Base-by-base conservation (phyloP, 1,284 basidiomycete species). In the Rhodotorula sp. region DNA sequence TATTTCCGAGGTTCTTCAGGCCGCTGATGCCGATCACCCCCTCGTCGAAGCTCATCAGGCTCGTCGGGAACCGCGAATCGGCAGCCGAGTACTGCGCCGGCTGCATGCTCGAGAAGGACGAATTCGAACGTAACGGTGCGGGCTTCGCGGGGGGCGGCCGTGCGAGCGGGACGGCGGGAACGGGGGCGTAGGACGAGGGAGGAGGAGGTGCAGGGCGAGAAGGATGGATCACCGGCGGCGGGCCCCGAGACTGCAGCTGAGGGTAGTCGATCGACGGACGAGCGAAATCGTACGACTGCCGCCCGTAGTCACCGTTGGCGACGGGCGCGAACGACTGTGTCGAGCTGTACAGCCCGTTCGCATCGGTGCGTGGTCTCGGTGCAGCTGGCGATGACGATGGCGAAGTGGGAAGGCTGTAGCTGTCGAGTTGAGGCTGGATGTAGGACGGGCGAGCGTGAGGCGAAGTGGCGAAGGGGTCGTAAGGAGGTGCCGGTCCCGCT, bases 1-100 rank as follows among this genome's bases (percentile, higher is more conserved):
- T 99, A 81, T 99, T 98, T 48, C 96, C 97, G 71, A 99, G 81
- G 81, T 99, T 99, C 86, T 93, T 94, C 80, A 99, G 81, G 4
- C 96, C 96, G 0, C 90, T 90, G 50, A 90, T 87, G 23, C 91
- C 92, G 70, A 95, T 68, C 73, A 78, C 52, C 75, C 80, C 64
- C 78, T 77, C 78, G 14, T 74, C 73, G 27, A 77, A 78, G 58
- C 64, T 76, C 10, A 63, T 25, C 42, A 78, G 56, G 42, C 56
- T 53, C 44, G 72, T 74, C 7, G 70, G 59, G 80, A 90, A 92
- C 64, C 88, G 87, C n/a, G 87, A 88, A 41, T 81, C 80, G 71
- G 91, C 90, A 42, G 71, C 58, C 44, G 74, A 68, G 49, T 73
- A 73, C 46, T 72, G 68, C 50, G 66, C 61, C 14, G 70, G 60